Base-by-base conservation (phyloP, 257 asterid genomes). In the Eucommia ulmoides region DNA sequence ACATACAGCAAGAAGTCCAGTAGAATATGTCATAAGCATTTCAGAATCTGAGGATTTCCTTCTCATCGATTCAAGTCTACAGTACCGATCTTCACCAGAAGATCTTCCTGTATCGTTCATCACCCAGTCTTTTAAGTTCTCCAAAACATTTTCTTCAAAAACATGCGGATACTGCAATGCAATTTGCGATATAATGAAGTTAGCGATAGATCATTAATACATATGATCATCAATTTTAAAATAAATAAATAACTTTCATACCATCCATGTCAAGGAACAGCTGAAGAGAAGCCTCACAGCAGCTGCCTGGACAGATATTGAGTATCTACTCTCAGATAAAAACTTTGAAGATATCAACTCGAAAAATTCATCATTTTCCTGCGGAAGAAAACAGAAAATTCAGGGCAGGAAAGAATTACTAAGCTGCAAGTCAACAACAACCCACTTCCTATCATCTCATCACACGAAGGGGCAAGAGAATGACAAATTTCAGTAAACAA, bases 321-420 rank as follows among this genome's bases (percentile, higher is more conserved):
- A 79, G 62, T 81, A 79, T 66, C 79, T 66, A 63, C 73, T 72
- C 68, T 81, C 99, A 49, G 76, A 58, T 49, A 91, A 64, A 68
- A 80, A 81, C 54, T 71, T 83, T 7, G 87, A 65, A n/a, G 99
- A 77, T 68, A 91, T 61, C 78, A 86, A 59, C 19, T 86, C 96
- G 48, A 86, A 91, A 49, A 83, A 91, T 58, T 91, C 96, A 50
- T 86, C 95, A 44, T 86, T 86, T 57, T 91, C 99, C 99, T 91
- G 94, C 69, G 75, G 50, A 67, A 60, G 46, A 63, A 54, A 60
- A 22, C 12, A 41, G 18, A 26, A 19, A 55, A 47, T 33, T 62
- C 56, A 69, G 49, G 8, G 5, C 2, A 42, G 48, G 20, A 42
- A 42, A 42, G 45, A 8, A 42, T 42, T 3, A 15, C 48, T 6